Evolutionary conservation across 192 early-diverging fungal genomes (phyloP).

Genomic region (Coemansia reversa): DNA sequence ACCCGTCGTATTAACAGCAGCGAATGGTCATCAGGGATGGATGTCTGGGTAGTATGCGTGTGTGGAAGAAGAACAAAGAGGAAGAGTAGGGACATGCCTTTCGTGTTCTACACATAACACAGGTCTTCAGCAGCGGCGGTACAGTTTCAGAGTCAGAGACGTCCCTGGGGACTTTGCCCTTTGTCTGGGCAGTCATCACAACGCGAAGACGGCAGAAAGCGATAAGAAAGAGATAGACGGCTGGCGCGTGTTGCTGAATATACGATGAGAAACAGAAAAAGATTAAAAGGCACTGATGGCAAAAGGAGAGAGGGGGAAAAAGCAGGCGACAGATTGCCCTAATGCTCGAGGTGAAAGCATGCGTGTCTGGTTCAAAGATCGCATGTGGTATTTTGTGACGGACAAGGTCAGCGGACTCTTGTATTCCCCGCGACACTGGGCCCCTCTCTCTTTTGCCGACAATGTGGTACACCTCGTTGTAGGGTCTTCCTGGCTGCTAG

Average conservation of each 20-base stretch:
- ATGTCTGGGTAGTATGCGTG: not conserved
- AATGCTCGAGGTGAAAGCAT: not conserved
- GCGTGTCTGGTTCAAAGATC: not conserved
- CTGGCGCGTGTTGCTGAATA: not conserved
- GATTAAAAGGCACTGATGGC: not conserved
- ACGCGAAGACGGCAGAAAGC: not conserved
- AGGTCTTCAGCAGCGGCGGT: constrained; percentile 48
- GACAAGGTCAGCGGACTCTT: not conserved
- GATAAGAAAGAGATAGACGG: not conserved
- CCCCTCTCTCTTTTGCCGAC: not conserved
- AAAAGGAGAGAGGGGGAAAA: not conserved
- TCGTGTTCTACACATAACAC: constrained; percentile 49
- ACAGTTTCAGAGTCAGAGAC: constrained; percentile 13
- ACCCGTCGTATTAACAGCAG: not conserved
- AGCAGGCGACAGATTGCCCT: not conserved
- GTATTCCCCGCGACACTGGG: not conserved
- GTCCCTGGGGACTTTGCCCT: constrained; percentile 21
- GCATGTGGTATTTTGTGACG: not conserved
- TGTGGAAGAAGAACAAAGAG: constrained; percentile 2
- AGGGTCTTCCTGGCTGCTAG: not conserved
- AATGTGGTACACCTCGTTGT: not conserved
- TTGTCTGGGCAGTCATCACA: constrained; percentile 28
- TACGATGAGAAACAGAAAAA: constrained; percentile 4
- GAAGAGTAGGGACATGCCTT: constrained; percentile 27
- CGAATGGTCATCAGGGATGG: not conserved